A percentile compares a stretch with the other conserved stretches of the same genome.
These are phyloP conservation scores for Fusarium tanahbumbuense DNA, from an alignment of 2,329 filamentous ascomycete genomes.

Conservation along the genomic window DNA sequence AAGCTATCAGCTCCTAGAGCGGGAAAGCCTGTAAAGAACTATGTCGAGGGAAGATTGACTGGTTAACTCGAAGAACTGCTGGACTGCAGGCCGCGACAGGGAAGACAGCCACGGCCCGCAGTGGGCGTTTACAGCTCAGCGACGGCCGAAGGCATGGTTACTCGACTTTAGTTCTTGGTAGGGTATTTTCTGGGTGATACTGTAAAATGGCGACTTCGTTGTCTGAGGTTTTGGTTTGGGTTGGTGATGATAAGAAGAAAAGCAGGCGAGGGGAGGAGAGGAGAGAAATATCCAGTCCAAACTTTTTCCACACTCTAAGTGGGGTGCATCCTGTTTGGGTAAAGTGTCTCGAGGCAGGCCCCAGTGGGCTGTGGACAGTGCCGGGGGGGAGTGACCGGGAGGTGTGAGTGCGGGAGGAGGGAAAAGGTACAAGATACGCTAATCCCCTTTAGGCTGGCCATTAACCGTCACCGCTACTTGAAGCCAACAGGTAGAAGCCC, in stretches of 20 bases:
- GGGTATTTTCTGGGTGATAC: conserved; percentile 50
- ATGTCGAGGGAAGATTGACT: conserved; percentile 70
- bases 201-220: conserved; percentile 70
- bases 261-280: conserved; percentile 43
- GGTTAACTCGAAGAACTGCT: conserved; percentile 82
- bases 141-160: conserved; percentile 77
- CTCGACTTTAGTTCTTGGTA: conserved; percentile 76
- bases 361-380: conserved; percentile 3
- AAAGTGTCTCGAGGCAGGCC: conserved; percentile 28
- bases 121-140: conserved; percentile 93
- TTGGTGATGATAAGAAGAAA: conserved; percentile 49
- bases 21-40: conserved; percentile 71
- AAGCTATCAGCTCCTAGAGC: conserved; percentile 55
- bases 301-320: conserved; percentile 45
- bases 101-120: conserved; percentile 70
- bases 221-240: conserved; percentile 60
- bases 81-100: conserved; percentile 77
- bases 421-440: conserved; percentile 26
- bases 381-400: conserved; percentile 31
- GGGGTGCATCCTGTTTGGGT: conserved; percentile 42
- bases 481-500: conserved; percentile 31
- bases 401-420: conserved; percentile 29
- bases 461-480: conserved; percentile 48
- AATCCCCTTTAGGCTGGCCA: conserved; percentile 31
- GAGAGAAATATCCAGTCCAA: conserved; percentile 46